Conservation (phyloP, 2,329 filamentous ascomycete species). For the Botryotinia narcissicola region DNA sequence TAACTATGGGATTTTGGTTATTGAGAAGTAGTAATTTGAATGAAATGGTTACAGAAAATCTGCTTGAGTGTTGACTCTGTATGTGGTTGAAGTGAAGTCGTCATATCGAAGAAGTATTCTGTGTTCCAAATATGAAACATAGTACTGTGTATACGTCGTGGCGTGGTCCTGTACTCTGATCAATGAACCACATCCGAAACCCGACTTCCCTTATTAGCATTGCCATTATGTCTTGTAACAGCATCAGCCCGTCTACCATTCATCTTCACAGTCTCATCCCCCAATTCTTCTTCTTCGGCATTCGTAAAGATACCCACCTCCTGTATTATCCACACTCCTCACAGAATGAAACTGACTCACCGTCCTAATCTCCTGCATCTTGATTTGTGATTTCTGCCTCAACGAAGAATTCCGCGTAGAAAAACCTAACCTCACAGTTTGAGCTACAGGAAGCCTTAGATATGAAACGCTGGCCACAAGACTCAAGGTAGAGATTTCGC, state of each 20-base stretch:
- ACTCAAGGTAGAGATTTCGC: not conserved
- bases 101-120: not conserved
- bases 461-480: not conserved
- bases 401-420: not conserved
- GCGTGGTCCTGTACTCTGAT: not conserved
- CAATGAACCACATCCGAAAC: not conserved
- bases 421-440: not conserved
- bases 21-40: conserved; percentile 27
- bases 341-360: not conserved
- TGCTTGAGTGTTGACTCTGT: no score
- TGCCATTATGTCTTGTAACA: not conserved
- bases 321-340: not conserved
- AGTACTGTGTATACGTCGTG: not conserved
- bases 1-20: conserved; percentile 32
- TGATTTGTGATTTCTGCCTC: no score
- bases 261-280: not conserved
- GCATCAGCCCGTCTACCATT: not conserved
- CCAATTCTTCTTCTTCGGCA: not conserved
- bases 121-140: not conserved
- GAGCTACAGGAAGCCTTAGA: not conserved
- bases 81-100: not conserved
- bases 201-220: not conserved
- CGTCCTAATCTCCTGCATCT: no score
- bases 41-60: not conserved
- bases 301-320: not conserved